A percentile compares a stretch with the other conserved stretches of the same genome.
Evolutionary conservation across 768 basidiomycete species (phyloP).

Genomic region (Termitomyces titanicus): DNA sequence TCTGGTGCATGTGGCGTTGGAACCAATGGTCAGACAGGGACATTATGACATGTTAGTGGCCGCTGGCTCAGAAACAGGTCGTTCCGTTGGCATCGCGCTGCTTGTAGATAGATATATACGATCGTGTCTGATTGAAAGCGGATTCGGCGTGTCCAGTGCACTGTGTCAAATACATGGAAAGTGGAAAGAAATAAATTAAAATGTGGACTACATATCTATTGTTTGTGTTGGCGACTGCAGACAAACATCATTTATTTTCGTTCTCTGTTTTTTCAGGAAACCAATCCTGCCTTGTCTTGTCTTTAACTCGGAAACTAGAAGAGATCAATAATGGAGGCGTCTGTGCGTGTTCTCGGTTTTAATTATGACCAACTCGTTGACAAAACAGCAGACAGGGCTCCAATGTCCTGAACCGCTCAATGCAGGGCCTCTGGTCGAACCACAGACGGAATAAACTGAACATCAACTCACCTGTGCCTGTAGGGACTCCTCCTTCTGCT

Average conservation of each 20-base stretch:
- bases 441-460: constrained; percentile 68
- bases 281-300: not conserved
- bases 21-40: too few relatives aligned
- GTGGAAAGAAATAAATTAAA: too few relatives aligned
- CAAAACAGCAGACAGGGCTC: constrained; percentile 59
- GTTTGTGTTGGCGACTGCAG: not conserved
- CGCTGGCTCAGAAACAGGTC: too few relatives aligned
- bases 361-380: constrained; percentile 21
- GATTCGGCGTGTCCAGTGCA: too few relatives aligned
- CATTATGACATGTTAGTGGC: too few relatives aligned
- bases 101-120: too few relatives aligned
- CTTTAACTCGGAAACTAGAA: not conserved
- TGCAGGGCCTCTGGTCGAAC: constrained; percentile 75
- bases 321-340: constrained; percentile 18
- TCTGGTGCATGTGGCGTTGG: too few relatives aligned
- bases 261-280: too few relatives aligned
- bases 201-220: too few relatives aligned
- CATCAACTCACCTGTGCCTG: constrained; percentile 45
- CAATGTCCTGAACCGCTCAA: constrained; percentile 72
- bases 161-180: too few relatives aligned
- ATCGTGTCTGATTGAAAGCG: not conserved
- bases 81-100: not conserved
- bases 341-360: constrained; percentile 19
- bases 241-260: constrained; percentile 4
- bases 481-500: constrained; percentile 22